phyloP scores from a whole-genome alignment of 2,329 filamentous ascomycete genomes.

The Hawksworthiomyces lignivorus region DNA sequence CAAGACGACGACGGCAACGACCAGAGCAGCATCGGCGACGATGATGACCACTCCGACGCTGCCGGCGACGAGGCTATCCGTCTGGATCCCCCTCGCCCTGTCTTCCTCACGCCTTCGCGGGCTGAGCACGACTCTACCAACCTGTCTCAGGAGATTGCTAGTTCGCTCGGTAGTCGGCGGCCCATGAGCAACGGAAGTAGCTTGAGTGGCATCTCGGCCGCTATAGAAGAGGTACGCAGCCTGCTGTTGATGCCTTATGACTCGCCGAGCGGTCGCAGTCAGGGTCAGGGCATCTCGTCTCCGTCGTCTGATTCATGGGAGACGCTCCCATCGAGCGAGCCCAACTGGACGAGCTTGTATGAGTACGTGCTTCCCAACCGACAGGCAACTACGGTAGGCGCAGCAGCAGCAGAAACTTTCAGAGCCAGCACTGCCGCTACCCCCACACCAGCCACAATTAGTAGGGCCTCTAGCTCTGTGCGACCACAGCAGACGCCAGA shows the following conservation, averaged over 20 bases:
- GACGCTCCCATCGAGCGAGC: constrained; percentile 13
- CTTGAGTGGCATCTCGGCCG: constrained; percentile 13
- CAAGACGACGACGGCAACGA: neutral
- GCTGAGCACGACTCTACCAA: constrained; percentile 8
- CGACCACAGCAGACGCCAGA: too few relatives aligned
- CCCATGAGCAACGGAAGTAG: neutral
- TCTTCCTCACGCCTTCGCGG: neutral
- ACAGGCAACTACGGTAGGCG: too few relatives aligned
- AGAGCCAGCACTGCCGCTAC: too few relatives aligned
- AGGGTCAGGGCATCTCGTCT: neutral
- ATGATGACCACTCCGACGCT: neutral
- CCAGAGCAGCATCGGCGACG: neutral
- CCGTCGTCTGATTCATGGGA: constrained; percentile 15
- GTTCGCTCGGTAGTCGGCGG: constrained; percentile 7
- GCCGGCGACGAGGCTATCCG: constrained; percentile 7
- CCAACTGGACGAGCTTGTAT: constrained; percentile 16
- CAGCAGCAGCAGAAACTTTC: neutral
- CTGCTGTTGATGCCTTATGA: constrained; percentile 10
- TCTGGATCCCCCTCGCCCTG: constrained; percentile 10
- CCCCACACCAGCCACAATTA: too few relatives aligned
- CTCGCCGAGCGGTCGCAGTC: neutral
- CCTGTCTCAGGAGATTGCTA: constrained; percentile 14
- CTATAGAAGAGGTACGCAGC: constrained; percentile 15
- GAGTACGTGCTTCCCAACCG: constrained; percentile 4
- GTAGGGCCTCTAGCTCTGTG: too few relatives aligned